These are phyloP conservation scores for Ustilago sp. DNA, from an alignment of 1,284 basidiomycete species.

Conservation along the genomic window DNA sequence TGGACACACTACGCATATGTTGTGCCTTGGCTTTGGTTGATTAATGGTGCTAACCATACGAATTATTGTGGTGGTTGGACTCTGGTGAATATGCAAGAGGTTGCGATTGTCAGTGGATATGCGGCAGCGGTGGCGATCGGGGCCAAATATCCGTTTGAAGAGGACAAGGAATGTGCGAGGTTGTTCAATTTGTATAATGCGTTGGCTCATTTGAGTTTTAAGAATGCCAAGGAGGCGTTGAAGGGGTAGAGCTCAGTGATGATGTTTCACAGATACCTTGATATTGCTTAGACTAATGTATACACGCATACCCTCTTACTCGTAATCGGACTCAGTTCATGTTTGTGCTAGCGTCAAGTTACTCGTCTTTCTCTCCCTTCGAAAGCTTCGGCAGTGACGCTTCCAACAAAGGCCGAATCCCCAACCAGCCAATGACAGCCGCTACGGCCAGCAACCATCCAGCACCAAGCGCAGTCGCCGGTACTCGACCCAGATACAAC, in stretches of 20 bases:
- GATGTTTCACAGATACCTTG: too few species aligned
- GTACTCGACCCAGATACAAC: slow-evolving; percentile 20
- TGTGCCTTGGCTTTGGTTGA: slow-evolving; percentile 76
- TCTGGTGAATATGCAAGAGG: slow-evolving; percentile 74
- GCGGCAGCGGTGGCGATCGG: slow-evolving; percentile 76
- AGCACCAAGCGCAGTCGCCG: slow-evolving; percentile 17
- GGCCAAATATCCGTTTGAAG: slow-evolving; percentile 72
- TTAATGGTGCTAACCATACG: slow-evolving; percentile 73
- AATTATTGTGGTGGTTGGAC: slow-evolving; percentile 72
- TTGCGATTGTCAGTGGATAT: slow-evolving; percentile 76
- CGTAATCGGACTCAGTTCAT: not conserved
- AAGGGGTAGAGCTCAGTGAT: slow-evolving; percentile 19
- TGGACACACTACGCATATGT: slow-evolving; percentile 74
- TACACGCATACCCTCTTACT: slow-evolving; percentile 11
- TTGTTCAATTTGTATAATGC: slow-evolving; percentile 73
- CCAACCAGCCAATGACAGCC: slow-evolving; percentile 12
- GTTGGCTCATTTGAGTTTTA: slow-evolving; percentile 70
- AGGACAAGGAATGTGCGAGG: slow-evolving; percentile 70
- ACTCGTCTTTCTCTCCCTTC: slow-evolving; percentile 14
- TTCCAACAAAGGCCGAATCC: slow-evolving; percentile 12
- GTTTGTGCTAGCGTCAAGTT: not conserved
- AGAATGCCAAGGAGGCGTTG: slow-evolving; percentile 44
- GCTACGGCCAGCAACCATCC: slow-evolving; percentile 2
- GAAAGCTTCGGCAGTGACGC: not conserved
- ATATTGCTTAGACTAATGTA: not conserved